Evolutionary conservation across 176 grass and related monocot genomes (phyloP).

Genomic region (Bolboschoenus planiculmis): DNA sequence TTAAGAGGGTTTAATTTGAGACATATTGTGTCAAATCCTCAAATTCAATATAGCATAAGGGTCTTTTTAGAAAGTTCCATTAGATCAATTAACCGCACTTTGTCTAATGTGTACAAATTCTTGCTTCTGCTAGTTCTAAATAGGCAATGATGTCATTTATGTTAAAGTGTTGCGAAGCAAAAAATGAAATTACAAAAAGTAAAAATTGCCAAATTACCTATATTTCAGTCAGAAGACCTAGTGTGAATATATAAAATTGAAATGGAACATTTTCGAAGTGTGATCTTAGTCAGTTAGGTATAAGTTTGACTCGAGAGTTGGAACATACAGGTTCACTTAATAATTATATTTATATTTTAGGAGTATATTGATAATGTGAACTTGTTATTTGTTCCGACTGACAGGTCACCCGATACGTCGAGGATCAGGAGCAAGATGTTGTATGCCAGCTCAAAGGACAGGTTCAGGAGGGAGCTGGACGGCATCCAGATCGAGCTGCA

Average conservation of each 20-base stretch:
- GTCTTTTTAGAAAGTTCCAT: too few species aligned
- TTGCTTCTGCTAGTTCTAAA: neutral
- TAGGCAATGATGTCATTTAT: neutral
- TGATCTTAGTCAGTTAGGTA: neutral
- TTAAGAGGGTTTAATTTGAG: neutral
- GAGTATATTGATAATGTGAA: neutral
- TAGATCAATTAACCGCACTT: too few species aligned
- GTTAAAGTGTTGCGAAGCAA: neutral
- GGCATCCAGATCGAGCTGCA: conserved; percentile 76
- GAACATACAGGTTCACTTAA: neutral
- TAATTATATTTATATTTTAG: neutral
- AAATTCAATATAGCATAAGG: neutral
- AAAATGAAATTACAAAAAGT: neutral
- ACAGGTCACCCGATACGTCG: conserved; percentile 46
- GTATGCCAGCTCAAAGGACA: conserved; percentile 63
- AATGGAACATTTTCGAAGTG: neutral
- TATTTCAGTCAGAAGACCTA: neutral
- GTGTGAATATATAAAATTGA: neutral
- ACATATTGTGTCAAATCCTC: neutral
- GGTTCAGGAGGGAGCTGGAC: conserved; percentile 52
- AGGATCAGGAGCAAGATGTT: conserved; percentile 90
- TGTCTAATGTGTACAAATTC: neutral
- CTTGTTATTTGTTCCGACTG: neutral
- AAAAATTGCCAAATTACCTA: too few species aligned
- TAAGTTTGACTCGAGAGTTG: neutral